Percentiles rank a stretch among this genome's conserved stretches.
phyloP scores from a whole-genome alignment of 2,329 filamentous ascomycete species.

The Fusarium multiceps region DNA sequence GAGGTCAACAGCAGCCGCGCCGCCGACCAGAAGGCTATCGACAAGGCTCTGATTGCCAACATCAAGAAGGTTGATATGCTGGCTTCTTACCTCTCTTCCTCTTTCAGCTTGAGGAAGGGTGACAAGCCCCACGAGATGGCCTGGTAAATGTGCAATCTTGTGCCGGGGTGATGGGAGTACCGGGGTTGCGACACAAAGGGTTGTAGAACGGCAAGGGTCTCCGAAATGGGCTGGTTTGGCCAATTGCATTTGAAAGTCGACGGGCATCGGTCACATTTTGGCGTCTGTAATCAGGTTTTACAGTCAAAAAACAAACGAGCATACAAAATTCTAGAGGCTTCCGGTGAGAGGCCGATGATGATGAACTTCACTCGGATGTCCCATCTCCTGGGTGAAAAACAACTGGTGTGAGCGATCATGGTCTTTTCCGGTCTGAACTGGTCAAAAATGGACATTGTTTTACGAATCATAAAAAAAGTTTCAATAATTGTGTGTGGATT shows the following conservation, averaged over 20 bases:
- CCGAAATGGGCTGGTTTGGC: conserved; percentile 68
- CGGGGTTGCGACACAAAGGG: conserved; percentile 51
- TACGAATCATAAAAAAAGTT: conserved; percentile 28
- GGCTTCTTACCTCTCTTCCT: conserved; percentile 90
- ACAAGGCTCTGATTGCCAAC: conserved; percentile 92
- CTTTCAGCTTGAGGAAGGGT: conserved; percentile 98
- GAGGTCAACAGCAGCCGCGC: conserved; percentile 89
- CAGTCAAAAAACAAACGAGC: conserved; percentile 64
- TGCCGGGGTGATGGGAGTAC: conserved; percentile 45
- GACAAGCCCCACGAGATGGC: conserved; percentile 99
- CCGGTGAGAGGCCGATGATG: conserved; percentile 50
- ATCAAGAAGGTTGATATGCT: conserved; percentile 99
- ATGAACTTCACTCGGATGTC: conserved; percentile 46
- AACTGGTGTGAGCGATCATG: conserved; percentile 29
- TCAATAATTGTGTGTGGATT: conserved; percentile 24
- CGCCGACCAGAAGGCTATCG: conserved; percentile 97
- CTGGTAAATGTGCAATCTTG: conserved; percentile 75
- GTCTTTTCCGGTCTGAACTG: conserved; percentile 17
- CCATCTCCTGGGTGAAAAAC: conserved; percentile 37
- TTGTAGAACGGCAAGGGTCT: conserved; percentile 60
- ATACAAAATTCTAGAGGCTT: conserved; percentile 53
- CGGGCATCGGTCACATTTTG: conserved; percentile 72
- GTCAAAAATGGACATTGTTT: conserved; percentile 36
- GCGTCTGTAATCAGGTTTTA: conserved; percentile 75
- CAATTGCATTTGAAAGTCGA: conserved; percentile 75